phyloP scores from a whole-genome alignment of 2,329 filamentous ascomycete species.

The Verticillium longisporum region DNA sequence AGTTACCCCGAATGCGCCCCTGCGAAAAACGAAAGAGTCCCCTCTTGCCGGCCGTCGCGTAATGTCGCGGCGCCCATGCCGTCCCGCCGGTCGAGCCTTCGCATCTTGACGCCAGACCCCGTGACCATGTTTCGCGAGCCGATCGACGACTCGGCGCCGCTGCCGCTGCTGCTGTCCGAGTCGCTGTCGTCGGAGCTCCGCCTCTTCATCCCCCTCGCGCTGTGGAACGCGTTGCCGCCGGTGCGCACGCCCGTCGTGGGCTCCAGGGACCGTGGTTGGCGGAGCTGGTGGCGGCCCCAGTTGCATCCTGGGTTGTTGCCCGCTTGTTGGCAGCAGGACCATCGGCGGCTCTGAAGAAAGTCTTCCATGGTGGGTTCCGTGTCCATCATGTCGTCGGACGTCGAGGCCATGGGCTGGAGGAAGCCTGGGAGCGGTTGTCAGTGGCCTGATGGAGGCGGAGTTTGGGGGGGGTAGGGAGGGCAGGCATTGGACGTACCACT shows the following conservation, averaged over 20 bases:
- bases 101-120: neutral
- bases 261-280: neutral
- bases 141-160: neutral
- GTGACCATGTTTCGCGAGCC: neutral
- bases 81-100: neutral
- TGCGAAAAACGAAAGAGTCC: neutral
- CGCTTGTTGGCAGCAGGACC: neutral
- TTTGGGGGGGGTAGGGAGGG: neutral
- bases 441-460: neutral
- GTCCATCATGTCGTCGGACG: neutral
- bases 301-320: neutral
- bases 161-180: constrained; percentile 1
- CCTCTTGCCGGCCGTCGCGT: neutral
- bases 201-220: neutral
- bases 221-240: neutral
- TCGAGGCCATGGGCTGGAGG: neutral
- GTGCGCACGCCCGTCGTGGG: neutral
- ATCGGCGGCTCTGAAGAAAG: neutral
- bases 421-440: neutral
- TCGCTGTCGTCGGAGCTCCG: neutral
- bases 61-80: neutral
- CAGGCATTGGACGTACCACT: neutral
- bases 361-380: neutral
- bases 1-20: neutral
- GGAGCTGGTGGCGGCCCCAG: constrained; percentile 2